phyloP scores from a whole-genome alignment of 108 stramenopile genomes.

The Epithemia pelagica region DNA sequence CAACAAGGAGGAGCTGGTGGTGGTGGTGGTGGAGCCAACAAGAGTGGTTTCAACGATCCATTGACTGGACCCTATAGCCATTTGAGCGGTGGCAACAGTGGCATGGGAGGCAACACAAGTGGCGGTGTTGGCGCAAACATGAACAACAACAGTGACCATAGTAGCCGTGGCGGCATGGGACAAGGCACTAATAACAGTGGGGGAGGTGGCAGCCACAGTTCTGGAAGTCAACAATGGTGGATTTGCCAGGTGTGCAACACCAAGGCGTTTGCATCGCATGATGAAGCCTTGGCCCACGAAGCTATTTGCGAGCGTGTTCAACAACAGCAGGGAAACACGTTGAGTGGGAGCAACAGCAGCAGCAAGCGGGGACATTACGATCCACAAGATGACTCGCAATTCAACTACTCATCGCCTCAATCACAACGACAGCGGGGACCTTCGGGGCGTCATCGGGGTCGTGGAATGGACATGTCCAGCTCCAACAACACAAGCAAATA shows the following conservation, averaged over 20 bases:
- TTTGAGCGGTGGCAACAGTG: too few relatives aligned
- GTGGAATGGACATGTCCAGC: background rate
- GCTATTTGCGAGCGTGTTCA: background rate
- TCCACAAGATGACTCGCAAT: background rate
- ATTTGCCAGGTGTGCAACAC: constrained; percentile 45
- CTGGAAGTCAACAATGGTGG: constrained; percentile 20
- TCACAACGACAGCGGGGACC: constrained; percentile 6
- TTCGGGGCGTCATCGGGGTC: background rate
- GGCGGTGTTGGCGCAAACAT: background rate
- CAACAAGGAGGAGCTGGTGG: constrained; percentile 10
- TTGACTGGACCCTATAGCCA: background rate
- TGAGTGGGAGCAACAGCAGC: background rate
- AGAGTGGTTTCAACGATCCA: background rate
- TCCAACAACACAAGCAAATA: background rate
- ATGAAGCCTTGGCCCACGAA: constrained; percentile 32
- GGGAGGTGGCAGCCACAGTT: background rate
- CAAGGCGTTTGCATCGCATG: constrained; percentile 41
- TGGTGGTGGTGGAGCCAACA: constrained; percentile 3
- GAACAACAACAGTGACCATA: background rate
- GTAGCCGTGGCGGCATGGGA: constrained; percentile 5
- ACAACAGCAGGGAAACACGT: background rate
- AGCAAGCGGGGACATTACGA: background rate
- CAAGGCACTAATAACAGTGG: background rate
- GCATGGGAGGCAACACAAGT: constrained; percentile 7
- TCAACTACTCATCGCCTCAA: background rate